These are phyloP conservation scores for Royoungia palumana DNA, from an alignment of 768 basidiomycete genomes.

Conservation along the genomic window DNA sequence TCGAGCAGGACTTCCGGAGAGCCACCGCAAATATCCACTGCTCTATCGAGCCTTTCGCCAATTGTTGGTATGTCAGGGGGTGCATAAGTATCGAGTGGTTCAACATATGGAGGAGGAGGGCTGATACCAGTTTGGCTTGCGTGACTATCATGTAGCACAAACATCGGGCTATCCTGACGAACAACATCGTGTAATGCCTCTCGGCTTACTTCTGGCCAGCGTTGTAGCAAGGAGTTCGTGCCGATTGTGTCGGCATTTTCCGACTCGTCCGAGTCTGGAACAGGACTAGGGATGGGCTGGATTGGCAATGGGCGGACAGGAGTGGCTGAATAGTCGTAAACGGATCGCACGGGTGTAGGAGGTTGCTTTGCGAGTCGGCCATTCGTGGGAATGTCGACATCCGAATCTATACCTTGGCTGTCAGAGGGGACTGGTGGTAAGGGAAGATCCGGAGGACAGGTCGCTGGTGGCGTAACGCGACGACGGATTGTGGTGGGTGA, in stretches of 20 bases:
- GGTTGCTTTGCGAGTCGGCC: not conserved
- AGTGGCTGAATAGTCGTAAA: not conserved
- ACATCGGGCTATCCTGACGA: slow-evolving; percentile 23
- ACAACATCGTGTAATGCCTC: slow-evolving; percentile 6
- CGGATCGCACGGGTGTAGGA: slow-evolving; percentile 4
- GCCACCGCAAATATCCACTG: slow-evolving; percentile 13
- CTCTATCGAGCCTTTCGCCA: slow-evolving; percentile 23
- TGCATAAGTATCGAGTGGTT: slow-evolving; percentile 2
- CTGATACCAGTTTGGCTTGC: slow-evolving; percentile 5
- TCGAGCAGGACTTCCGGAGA: slow-evolving; percentile 18
- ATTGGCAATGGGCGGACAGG: slow-evolving; percentile 14
- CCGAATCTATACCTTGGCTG: not conserved
- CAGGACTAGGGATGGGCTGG: slow-evolving; percentile 18
- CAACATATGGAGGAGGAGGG: slow-evolving; percentile 18
- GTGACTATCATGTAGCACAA: slow-evolving; percentile 4
- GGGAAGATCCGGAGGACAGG: slow-evolving; percentile 16
- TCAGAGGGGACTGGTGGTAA: slow-evolving; percentile 22
- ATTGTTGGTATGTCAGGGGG: slow-evolving; percentile 7
- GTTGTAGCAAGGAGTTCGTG: slow-evolving; percentile 1
- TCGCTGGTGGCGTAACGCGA: slow-evolving; percentile 9
- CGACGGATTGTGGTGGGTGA: slow-evolving; percentile 7
- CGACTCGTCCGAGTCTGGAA: slow-evolving; percentile 10
- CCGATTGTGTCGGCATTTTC: not conserved
- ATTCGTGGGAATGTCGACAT: not conserved
- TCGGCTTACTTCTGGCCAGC: slow-evolving; percentile 1